Evolutionary conservation across 352 stramenopile species (phyloP).

Genomic region (Pythium apleroticum): DNA sequence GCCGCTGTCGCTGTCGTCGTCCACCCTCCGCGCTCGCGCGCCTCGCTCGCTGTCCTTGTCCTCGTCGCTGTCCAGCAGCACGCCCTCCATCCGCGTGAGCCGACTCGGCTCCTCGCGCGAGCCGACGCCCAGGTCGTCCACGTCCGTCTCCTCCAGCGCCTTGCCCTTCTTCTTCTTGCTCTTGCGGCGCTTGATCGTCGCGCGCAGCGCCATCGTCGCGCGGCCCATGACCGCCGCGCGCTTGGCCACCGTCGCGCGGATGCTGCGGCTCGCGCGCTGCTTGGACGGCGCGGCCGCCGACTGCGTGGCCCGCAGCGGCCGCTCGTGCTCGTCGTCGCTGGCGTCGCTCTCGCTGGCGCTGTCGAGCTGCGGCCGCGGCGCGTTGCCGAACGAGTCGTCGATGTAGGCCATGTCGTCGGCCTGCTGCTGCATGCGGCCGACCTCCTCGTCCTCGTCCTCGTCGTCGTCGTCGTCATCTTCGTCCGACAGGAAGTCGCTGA

Average conservation of each 20-base stretch:
- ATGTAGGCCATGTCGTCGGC: conserved; percentile 50
- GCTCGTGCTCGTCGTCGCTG: background rate
- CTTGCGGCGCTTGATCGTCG: conserved; percentile 17
- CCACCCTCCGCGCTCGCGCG: background rate
- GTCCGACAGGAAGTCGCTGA: conserved; percentile 40
- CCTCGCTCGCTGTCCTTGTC: background rate
- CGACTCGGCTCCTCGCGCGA: background rate
- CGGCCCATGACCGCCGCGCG: background rate
- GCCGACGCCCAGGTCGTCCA: background rate
- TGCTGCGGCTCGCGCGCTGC: background rate
- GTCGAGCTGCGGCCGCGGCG: background rate
- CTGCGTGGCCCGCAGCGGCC: background rate
- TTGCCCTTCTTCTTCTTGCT: conserved; percentile 3
- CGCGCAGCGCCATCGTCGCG: conserved; percentile 10
- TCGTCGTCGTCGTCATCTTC: conserved; percentile 33
- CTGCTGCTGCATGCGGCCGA: conserved; percentile 51
- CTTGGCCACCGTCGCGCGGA: background rate
- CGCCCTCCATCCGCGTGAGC: background rate
- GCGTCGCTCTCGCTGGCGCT: background rate
- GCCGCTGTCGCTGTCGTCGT: conserved; percentile 1
- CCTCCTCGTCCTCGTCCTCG: conserved; percentile 24
- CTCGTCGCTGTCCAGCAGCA: conserved; percentile 22
- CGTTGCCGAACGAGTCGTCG: conserved; percentile 29
- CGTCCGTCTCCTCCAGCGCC: background rate
- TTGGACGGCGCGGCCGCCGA: background rate